These are phyloP conservation scores for Calocera viscosa DNA, from an alignment of 768 basidiomycete genomes.

Conservation along the genomic window DNA sequence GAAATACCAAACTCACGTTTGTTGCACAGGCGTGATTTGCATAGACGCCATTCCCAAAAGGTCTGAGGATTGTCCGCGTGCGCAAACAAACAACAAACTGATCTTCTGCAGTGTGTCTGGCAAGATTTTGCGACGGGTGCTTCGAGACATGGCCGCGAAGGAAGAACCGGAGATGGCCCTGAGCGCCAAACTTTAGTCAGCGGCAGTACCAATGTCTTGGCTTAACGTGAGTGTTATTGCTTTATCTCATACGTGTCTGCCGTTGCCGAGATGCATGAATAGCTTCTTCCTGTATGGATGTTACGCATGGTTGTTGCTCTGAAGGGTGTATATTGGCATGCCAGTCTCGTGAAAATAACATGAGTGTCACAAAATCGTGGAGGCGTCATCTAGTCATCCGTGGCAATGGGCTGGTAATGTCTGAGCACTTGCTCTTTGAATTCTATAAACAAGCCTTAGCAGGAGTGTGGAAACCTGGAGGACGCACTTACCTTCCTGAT, in stretches of 20 bases:
- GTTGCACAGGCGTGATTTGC: slow-evolving; percentile 33
- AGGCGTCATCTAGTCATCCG: slow-evolving; percentile 13
- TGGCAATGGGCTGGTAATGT: slow-evolving; percentile 19
- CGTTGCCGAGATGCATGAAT: not conserved
- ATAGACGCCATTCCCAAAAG: slow-evolving; percentile 59
- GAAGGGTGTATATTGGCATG: not conserved
- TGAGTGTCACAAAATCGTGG: not conserved
- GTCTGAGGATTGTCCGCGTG: slow-evolving; percentile 26
- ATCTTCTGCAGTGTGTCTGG: slow-evolving; percentile 52
- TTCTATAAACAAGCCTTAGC: not conserved
- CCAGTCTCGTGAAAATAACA: not conserved
- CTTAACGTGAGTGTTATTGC: too few species aligned
- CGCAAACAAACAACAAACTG: not conserved
- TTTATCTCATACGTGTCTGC: not conserved
- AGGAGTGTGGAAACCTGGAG: too few species aligned
- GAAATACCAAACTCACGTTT: not conserved
- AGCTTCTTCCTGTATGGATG: not conserved
- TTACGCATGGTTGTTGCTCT: too few species aligned
- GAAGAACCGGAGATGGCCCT: slow-evolving; percentile 26
- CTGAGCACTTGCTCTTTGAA: slow-evolving; percentile 17
- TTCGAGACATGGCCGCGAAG: slow-evolving; percentile 53
- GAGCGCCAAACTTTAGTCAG: not conserved
- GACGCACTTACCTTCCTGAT: slow-evolving; percentile 41
- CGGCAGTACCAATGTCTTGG: too few species aligned
- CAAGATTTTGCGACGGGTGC: slow-evolving; percentile 71